Evolutionary conservation across 2,329 filamentous ascomycete species (phyloP).

Genomic region (Fusarium dlaminii): DNA sequence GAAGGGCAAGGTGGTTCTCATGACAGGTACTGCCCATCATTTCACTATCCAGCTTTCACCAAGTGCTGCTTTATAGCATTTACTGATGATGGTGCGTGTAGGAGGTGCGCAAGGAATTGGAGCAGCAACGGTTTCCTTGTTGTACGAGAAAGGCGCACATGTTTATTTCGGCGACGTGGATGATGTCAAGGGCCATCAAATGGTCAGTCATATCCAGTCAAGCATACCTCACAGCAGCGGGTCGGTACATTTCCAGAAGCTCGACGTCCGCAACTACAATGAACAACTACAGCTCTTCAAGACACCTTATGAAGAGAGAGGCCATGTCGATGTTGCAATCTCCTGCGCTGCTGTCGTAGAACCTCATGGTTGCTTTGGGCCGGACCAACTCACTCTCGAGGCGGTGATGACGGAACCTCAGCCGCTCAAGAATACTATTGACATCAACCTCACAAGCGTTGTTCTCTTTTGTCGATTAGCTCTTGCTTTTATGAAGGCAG

Average conservation of each 20-base stretch:
- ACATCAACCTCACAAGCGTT: background rate
- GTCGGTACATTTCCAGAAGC: background rate
- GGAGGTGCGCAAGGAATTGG: background rate
- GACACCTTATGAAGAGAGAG: background rate
- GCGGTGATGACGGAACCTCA: background rate
- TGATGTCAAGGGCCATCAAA: background rate
- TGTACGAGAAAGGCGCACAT: background rate
- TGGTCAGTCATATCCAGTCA: background rate
- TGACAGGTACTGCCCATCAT: background rate
- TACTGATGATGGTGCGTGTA: rapidly evolving
- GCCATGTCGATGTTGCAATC: background rate
- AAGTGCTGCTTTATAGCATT: rapidly evolving
- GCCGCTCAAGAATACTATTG: background rate
- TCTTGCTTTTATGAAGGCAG: background rate
- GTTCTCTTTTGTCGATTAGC: background rate
- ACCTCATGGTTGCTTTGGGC: background rate
- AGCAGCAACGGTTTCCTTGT: background rate
- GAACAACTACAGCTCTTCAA: background rate
- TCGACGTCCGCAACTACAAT: background rate
- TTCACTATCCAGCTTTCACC: rapidly evolving
- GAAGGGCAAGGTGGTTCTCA: background rate
- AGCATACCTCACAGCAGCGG: background rate
- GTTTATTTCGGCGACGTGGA: background rate
- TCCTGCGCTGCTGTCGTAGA: background rate
- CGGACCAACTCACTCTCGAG: background rate